Percentiles rank a stretch among this genome's conserved stretches.
These are phyloP conservation scores for Pleurozium schreberi DNA, from an alignment of 225 moss, liverwort and hornwort species.

Conservation along the genomic window DNA sequence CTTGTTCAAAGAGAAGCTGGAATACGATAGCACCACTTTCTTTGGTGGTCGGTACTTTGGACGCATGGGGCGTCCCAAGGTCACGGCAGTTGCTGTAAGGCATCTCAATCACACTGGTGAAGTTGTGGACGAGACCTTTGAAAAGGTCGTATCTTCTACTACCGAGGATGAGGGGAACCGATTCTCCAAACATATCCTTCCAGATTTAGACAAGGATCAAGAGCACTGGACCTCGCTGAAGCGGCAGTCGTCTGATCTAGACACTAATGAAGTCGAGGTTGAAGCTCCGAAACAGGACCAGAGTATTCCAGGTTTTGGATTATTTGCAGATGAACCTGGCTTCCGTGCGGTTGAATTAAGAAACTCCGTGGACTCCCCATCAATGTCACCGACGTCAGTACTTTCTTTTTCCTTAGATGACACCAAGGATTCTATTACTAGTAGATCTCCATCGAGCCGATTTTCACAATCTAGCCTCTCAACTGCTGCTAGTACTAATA, in stretches of 20 bases:
- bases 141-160: constrained; percentile 20
- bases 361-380: constrained; percentile 19
- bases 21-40: constrained; percentile 65
- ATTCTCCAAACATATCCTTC: constrained; percentile 14
- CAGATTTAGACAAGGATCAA: constrained; percentile 47
- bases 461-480: constrained; percentile 9
- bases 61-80: constrained; percentile 74
- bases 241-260: constrained; percentile 29
- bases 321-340: constrained; percentile 27
- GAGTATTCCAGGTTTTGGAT: constrained; percentile 4
- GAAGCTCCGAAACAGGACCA: constrained; percentile 32
- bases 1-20: constrained; percentile 83
- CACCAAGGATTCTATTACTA: constrained; percentile 7
- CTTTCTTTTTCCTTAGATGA: constrained; percentile 29
- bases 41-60: constrained; percentile 80
- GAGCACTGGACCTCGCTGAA: constrained; percentile 34
- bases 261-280: constrained; percentile 29
- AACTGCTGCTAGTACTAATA: not conserved
- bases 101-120: constrained; percentile 39
- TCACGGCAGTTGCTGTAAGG: constrained; percentile 62
- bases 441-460: constrained; percentile 10
- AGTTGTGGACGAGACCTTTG: constrained; percentile 43
- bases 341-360: constrained; percentile 19
- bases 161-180: constrained; percentile 32
- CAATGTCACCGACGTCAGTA: constrained; percentile 30